Percentiles rank a stretch among this genome's conserved stretches.
These are phyloP conservation scores for Hypomyces rosellus DNA, from an alignment of 2,329 filamentous ascomycete species.

Conservation along the genomic window DNA sequence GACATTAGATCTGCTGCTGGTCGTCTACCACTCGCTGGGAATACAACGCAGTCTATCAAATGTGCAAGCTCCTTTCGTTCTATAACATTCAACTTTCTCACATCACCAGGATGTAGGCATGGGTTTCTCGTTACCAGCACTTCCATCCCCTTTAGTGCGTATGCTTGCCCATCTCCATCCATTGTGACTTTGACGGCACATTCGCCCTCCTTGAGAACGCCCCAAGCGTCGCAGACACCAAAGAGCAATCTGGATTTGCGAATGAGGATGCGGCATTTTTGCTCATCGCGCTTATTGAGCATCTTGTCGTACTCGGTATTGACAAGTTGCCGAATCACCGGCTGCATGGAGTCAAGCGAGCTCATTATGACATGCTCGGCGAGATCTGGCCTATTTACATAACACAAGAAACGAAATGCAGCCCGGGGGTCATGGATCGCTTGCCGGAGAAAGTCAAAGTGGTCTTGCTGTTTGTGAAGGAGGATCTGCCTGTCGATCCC, in stretches of 20 bases:
- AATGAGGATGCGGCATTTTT: conserved; percentile 31
- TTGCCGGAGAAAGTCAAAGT: conserved; percentile 27
- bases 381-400: conserved; percentile 24
- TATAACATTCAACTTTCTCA: conserved; percentile 35
- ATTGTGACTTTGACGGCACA: conserved; percentile 32
- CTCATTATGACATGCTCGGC: conserved; percentile 33
- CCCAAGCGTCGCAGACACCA: conserved; percentile 32
- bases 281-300: conserved; percentile 27
- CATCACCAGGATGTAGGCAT: conserved; percentile 36
- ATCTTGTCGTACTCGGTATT: conserved; percentile 28
- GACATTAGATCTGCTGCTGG: conserved; percentile 37
- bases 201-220: conserved; percentile 30
- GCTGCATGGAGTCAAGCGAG: conserved; percentile 25
- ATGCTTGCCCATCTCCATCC: conserved; percentile 27
- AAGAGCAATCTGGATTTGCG: conserved; percentile 32
- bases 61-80: conserved; percentile 29
- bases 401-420: conserved; percentile 32
- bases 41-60: conserved; percentile 36
- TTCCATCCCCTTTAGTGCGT: conserved; percentile 28
- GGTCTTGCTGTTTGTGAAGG: conserved; percentile 28
- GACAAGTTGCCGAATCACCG: conserved; percentile 23
- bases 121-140: conserved; percentile 36
- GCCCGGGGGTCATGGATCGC: conserved; percentile 21
- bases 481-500: conserved; percentile 26
- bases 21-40: conserved; percentile 28